Evolutionary conservation across 1,284 basidiomycete species (phyloP), one percentile per base, ranked within the genome.

Genomic region (Cutaneotrichosporon arboriforme): DNA sequence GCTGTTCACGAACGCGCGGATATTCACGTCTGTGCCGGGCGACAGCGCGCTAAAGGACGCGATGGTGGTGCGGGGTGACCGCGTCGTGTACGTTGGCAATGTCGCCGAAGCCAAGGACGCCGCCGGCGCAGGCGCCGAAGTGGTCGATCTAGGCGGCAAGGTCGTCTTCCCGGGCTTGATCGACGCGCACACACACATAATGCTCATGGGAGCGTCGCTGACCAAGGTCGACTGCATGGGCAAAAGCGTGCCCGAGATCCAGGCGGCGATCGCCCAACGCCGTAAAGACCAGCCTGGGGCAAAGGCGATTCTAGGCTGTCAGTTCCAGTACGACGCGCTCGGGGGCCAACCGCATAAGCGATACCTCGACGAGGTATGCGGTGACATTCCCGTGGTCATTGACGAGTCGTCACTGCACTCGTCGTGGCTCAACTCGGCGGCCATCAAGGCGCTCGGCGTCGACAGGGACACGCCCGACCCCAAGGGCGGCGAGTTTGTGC

Each of bases 161-260:
- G 57, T 64, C 37, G 59, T 69, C 14, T 49, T 70, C 0, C 66
- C 68, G 1, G 68, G 65, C 18, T 43, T 70, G 42, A 61, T 67
- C 37, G 68, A 68, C 47, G 65, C 57, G 0, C 68, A 70, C 52
- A 61, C 62, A 2, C 68, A 70, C 41, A 55, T 67, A 10, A 52
- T 60, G 44, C 57, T 63, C 57, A 40, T 66, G 10, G 68, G 68
- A 17, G 49, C 51, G 12, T 53, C 57, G 8, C 49, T 67, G 22
- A 48, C 55, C 48, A 60, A 62, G 45, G 23, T 65, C 52, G 53
- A 63, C 48, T 54, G 55, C 36, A 33, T 61, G 12, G 50, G 55
- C 14, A 45, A 47, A 21, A 53, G 34, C 14, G 44, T 60, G 26
- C 35, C 35, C 4, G 43, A 60, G 39, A 44, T 69, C 31, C 61